Percentiles rank a stretch among this genome's conserved stretches.
These are phyloP conservation scores for Croton laevigatus DNA, from an alignment of 441 rosid genomes.

Conservation along the genomic window DNA sequence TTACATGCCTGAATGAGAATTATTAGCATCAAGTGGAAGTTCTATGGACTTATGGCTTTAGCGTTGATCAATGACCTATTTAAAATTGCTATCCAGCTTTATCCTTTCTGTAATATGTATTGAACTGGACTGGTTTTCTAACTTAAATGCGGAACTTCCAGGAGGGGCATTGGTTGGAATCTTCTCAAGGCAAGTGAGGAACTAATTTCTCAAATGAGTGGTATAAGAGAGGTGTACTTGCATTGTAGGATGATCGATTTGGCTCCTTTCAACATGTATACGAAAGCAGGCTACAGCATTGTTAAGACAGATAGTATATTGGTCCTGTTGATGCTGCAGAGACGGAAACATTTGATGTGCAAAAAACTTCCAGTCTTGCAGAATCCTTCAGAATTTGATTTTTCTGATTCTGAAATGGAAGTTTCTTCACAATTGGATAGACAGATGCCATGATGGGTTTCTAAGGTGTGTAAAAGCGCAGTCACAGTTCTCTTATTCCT, in stretches of 20 bases:
- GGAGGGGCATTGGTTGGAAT: conserved; percentile 91
- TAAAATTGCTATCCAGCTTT: background rate
- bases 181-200: conserved; percentile 90
- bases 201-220: conserved; percentile 56
- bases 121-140: conserved; percentile 14
- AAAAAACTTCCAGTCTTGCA: conserved; percentile 52
- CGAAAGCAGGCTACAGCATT: conserved; percentile 73
- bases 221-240: conserved; percentile 66
- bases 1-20: background rate
- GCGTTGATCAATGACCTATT: background rate
- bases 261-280: conserved; percentile 86
- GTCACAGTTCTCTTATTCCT: background rate
- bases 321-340: conserved; percentile 65
- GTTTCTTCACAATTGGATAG: conserved; percentile 33
- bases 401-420: conserved; percentile 37
- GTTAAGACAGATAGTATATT: conserved; percentile 67
- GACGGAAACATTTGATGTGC: conserved; percentile 92
- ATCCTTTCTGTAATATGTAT: conserved; percentile 6
- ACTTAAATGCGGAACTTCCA: conserved; percentile 33
- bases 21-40: background rate
- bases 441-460: conserved; percentile 23
- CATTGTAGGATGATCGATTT: conserved; percentile 89
- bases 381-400: conserved; percentile 31
- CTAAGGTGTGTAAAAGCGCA: conserved; percentile 26
- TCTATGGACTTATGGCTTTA: conserved; percentile 1